Conservation (phyloP, 2,329 filamentous ascomycete species). For the Corniculantispora saksenae region DNA sequence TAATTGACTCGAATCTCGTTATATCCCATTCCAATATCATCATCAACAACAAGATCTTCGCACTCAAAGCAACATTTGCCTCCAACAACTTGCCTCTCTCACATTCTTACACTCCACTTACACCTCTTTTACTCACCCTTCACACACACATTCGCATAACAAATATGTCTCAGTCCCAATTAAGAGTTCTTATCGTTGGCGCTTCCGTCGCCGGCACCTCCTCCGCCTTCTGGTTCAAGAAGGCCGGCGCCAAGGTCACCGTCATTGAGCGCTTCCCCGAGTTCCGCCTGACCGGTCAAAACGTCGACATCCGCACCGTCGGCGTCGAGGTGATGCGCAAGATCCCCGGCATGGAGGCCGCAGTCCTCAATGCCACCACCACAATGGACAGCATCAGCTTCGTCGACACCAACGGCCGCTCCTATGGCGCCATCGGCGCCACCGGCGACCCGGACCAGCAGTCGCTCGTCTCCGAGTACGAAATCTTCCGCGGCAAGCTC, state of each 20-base stretch:
- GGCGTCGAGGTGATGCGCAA: slow-evolving; percentile 40
- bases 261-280: slow-evolving; percentile 40
- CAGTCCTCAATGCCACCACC: slow-evolving; percentile 31
- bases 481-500: slow-evolving; percentile 17
- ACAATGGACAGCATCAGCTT: slow-evolving; percentile 46
- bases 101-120: neutral
- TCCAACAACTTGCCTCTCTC: neutral
- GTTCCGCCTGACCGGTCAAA: slow-evolving; percentile 32
- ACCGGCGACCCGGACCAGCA: slow-evolving; percentile 42
- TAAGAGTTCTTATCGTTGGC: slow-evolving; percentile 32
- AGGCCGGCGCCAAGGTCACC: slow-evolving; percentile 34
- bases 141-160: neutral
- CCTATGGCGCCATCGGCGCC: slow-evolving; percentile 36
- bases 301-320: slow-evolving; percentile 39
- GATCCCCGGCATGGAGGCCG: slow-evolving; percentile 40
- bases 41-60: neutral
- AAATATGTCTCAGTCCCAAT: slow-evolving; percentile 21
- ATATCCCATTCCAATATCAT: neutral
- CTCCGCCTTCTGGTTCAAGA: slow-evolving; percentile 33
- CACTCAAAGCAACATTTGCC: neutral
- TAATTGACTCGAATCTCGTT: neutral
- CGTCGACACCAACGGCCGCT: slow-evolving; percentile 38
- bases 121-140: neutral
- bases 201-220: slow-evolving; percentile 36
- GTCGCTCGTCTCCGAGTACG: slow-evolving; percentile 43